Evolutionary conservation across 2,329 filamentous ascomycete genomes (phyloP), one percentile per base, ranked within the genome.

Genomic region (Ceratocystis papillata): DNA sequence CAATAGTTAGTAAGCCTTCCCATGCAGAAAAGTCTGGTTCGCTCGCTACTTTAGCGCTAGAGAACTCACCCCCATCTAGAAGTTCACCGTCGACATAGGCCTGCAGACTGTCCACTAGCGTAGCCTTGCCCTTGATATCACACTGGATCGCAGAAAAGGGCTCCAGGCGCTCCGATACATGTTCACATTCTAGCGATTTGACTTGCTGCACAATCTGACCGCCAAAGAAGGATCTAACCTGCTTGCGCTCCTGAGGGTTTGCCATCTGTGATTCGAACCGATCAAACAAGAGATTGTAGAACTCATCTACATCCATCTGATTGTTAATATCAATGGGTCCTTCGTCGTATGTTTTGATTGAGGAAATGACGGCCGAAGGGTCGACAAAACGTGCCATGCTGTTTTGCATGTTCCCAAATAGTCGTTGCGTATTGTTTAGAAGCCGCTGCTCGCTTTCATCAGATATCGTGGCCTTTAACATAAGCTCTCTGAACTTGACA

Each of bases 301-400:
- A 99, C 73, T 96, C 92, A 71, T 97, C 94, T 4, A 96, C 94
- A 73, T 99, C 94, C 90, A 99, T 97, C 75, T 99, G 94, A 67
- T 89, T 85, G 66, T 87, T 85, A 30, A 95, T 87, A 74, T 97
- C 91, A 69, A 99, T 95, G 17, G 83, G 80, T 1, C 85, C 82
- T 67, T 91, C 88, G 45, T 96, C 90, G 67, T 92, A 93, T 0
- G 88, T 93, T 70, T 85, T 87, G 71, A 97, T 90, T 50, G 85
- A 87, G 44, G 80, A 80, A 15, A 94, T 88, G 69, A 95, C 86
- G 1, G 79, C 79, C 63, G 81, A 79, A 0, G 94, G 89, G 69
- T 94, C 89, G 22, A 92, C 81, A 67, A 79, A 87, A 70, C 87
- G 88, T 45, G 82, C 81, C 70, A 87, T 87, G 62, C 87, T 90